Conservation (phyloP, 441 rosid genomes). For the Croton laevigatus region DNA sequence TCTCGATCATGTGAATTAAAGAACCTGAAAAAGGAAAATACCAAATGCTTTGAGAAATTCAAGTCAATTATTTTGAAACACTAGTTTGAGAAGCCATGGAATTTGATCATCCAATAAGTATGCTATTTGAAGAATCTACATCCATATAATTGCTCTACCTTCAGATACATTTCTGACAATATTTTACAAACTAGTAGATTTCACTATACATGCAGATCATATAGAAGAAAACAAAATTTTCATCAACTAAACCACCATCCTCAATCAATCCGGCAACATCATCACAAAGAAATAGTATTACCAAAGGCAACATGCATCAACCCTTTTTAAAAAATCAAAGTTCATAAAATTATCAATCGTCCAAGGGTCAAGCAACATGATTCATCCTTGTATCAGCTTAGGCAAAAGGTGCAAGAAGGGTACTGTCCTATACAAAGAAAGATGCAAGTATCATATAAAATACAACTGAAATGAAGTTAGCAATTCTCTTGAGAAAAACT, state of each 20-base stretch:
- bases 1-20: conserved; percentile 83
- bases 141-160: background rate
- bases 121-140: background rate
- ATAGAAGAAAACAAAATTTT: background rate
- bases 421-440: too few relatives aligned
- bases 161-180: too few relatives aligned
- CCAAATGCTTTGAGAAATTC: background rate
- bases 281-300: background rate
- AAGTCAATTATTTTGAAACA: conserved; percentile 7
- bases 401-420: too few relatives aligned
- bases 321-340: background rate
- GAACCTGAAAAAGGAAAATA: conserved; percentile 45
- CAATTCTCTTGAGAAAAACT: too few relatives aligned
- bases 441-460: too few relatives aligned
- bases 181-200: background rate
- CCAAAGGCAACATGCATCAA: background rate
- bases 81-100: background rate
- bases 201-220: background rate
- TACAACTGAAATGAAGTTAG: too few relatives aligned
- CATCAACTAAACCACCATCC: background rate
- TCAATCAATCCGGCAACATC: background rate
- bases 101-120: background rate
- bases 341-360: conserved; percentile 1
- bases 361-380: too few relatives aligned
- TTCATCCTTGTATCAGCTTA: too few relatives aligned